Percentiles rank a stretch among this genome's conserved stretches.
Evolutionary conservation across 805 yeast species (phyloP).

Genomic region (Candida maris): DNA sequence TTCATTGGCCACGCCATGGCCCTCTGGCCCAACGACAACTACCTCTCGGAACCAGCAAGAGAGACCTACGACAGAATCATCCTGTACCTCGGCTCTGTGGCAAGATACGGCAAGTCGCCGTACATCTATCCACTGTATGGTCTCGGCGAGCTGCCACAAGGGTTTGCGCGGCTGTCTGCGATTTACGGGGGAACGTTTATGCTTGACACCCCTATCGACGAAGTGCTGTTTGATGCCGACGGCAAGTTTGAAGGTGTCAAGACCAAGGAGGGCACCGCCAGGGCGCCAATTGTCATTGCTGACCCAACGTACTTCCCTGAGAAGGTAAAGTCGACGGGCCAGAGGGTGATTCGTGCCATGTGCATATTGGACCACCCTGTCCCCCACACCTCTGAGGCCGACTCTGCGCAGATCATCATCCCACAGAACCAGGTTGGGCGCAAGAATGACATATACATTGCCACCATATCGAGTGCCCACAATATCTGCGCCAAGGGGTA

Average conservation of each 20-base stretch:
- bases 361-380: slow-evolving; percentile 89
- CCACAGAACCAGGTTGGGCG: slow-evolving; percentile 95
- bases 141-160: slow-evolving; percentile 97
- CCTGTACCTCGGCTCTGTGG: slow-evolving; percentile 84
- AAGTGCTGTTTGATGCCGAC: slow-evolving; percentile 67
- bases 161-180: slow-evolving; percentile 94
- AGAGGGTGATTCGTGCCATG: slow-evolving; percentile 76
- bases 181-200: slow-evolving; percentile 98
- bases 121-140: slow-evolving; percentile 95
- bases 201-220: slow-evolving; percentile 95
- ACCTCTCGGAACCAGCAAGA: slow-evolving; percentile 83
- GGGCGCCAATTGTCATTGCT: slow-evolving; percentile 90
- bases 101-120: slow-evolving; percentile 94
- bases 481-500: slow-evolving; percentile 87
- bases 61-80: slow-evolving; percentile 85
- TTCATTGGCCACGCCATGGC: slow-evolving; percentile 99
- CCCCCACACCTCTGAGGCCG: slow-evolving; percentile 75
- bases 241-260: slow-evolving; percentile 81
- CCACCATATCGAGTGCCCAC: slow-evolving; percentile 84
- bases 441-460: slow-evolving; percentile 91
- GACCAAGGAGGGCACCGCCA: slow-evolving; percentile 87
- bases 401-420: slow-evolving; percentile 89
- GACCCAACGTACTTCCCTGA: slow-evolving; percentile 98
- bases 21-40: slow-evolving; percentile 88
- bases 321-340: slow-evolving; percentile 67